Conservation (phyloP, 177 flowering plant genomes). For the Vitis hybrid region DNA sequence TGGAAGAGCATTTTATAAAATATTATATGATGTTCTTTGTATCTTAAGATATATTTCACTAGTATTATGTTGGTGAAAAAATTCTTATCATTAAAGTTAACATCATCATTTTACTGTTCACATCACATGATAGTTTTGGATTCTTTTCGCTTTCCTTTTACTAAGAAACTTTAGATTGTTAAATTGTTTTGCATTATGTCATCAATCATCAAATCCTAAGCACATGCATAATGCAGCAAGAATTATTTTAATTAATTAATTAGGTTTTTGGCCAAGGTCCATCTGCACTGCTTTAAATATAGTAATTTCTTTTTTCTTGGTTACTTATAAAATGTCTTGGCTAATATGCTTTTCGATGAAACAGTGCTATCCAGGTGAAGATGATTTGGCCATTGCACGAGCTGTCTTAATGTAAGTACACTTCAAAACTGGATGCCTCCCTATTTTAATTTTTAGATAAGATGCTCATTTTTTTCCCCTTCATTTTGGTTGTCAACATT, state of each 20-base stretch:
- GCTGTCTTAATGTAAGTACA: constrained; percentile 77
- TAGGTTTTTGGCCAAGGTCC: not conserved
- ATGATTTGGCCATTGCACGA: constrained; percentile 92
- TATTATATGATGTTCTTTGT: not conserved
- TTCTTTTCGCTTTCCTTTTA: no score
- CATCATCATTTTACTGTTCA: not conserved
- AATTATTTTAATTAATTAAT: not conserved
- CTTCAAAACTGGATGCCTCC: not conserved
- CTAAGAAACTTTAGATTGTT: no score
- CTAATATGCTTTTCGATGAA: constrained; percentile 17
- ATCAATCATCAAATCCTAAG: no score
- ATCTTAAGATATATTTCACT: not conserved
- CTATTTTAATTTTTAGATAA: not conserved
- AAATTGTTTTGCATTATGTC: no score
- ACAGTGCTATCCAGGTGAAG: constrained; percentile 99
- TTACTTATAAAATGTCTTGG: not conserved
- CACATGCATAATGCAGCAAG: no score
- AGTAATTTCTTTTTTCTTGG: not conserved
- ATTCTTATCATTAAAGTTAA: not conserved
- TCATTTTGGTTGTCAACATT: not conserved
- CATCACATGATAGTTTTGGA: no score
- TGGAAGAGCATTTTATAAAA: not conserved
- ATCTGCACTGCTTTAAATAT: not conserved
- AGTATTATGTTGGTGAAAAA: not conserved
- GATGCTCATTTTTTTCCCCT: not conserved